A percentile compares a stretch with the other conserved stretches of the same genome.
These are phyloP conservation scores for Diplogelasinospora grovesii DNA, from an alignment of 495 filamentous ascomycete genomes.

Conservation along the genomic window DNA sequence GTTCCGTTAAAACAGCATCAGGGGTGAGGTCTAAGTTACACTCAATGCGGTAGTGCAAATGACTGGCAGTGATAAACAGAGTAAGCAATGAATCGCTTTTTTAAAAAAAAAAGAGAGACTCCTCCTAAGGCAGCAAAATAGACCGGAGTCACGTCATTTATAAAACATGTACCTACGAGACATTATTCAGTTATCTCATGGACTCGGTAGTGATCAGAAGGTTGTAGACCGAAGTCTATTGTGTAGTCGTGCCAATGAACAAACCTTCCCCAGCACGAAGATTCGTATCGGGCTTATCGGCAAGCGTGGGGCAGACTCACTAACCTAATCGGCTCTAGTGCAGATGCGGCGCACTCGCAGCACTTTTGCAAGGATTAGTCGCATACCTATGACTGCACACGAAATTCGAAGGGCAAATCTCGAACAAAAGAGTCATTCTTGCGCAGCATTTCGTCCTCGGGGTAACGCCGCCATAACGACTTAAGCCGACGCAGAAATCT, in stretches of 20 bases:
- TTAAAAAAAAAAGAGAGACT: too few relatives aligned
- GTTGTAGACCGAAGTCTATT: too few relatives aligned
- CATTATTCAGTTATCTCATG: too few relatives aligned
- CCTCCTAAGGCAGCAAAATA: too few relatives aligned
- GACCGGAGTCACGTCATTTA: too few relatives aligned
- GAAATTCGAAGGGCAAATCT: conserved; percentile 28
- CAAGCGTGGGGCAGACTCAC: conserved; percentile 14
- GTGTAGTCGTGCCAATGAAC: background rate
- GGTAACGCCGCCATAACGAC: conserved; percentile 5
- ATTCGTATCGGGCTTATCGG: conserved; percentile 20
- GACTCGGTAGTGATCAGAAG: too few relatives aligned
- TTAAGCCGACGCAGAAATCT: conserved; percentile 5
- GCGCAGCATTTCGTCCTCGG: conserved; percentile 3
- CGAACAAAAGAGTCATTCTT: conserved; percentile 12
- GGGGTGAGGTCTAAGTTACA: too few relatives aligned
- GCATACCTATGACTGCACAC: conserved; percentile 24
- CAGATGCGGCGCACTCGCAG: conserved; percentile 1
- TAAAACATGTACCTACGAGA: too few relatives aligned
- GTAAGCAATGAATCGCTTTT: too few relatives aligned
- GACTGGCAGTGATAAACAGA: too few relatives aligned
- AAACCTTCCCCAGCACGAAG: background rate
- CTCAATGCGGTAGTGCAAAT: too few relatives aligned
- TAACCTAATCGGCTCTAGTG: conserved; percentile 13
- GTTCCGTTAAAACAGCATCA: too few relatives aligned
- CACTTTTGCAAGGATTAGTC: conserved; percentile 16